phyloP scores from a whole-genome alignment of 345 rosid genomes.

The Hibiscus syriacus region DNA sequence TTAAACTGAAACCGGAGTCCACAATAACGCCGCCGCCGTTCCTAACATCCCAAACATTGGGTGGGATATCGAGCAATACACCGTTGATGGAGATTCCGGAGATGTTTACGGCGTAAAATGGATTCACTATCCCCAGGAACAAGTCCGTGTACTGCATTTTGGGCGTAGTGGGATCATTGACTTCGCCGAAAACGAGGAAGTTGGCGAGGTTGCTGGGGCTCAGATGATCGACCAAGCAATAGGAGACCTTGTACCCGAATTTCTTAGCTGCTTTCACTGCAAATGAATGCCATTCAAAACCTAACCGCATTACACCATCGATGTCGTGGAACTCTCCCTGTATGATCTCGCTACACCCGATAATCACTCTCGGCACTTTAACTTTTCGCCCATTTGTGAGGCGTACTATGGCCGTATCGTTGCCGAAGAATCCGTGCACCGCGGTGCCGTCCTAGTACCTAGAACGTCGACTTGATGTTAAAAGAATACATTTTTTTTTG shows the following conservation, averaged over 20 bases:
- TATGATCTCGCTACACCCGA: constrained; percentile 16
- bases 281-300: constrained; percentile 12
- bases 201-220: constrained; percentile 10
- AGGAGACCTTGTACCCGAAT: constrained; percentile 24
- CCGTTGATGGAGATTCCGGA: constrained; percentile 17
- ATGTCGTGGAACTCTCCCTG: not conserved
- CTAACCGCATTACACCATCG: constrained; percentile 25
- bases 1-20: constrained; percentile 23
- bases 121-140: not conserved
- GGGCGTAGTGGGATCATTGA: not conserved
- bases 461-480: no score
- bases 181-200: constrained; percentile 18
- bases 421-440: constrained; percentile 14
- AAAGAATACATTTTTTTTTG: no score
- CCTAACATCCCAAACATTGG: not conserved
- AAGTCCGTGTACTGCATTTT: constrained; percentile 18
- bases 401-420: constrained; percentile 17
- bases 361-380: constrained; percentile 1
- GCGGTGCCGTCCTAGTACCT: constrained; percentile 13
- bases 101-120: constrained; percentile 16
- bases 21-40: constrained; percentile 9
- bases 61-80: constrained; percentile 8
- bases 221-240: constrained; percentile 30
- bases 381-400: not conserved
- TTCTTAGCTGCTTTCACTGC: constrained; percentile 8